Evolutionary conservation across 2,329 filamentous ascomycete genomes (phyloP), one percentile per base, ranked within the genome.

Genomic region (Aspergillus candidus): DNA sequence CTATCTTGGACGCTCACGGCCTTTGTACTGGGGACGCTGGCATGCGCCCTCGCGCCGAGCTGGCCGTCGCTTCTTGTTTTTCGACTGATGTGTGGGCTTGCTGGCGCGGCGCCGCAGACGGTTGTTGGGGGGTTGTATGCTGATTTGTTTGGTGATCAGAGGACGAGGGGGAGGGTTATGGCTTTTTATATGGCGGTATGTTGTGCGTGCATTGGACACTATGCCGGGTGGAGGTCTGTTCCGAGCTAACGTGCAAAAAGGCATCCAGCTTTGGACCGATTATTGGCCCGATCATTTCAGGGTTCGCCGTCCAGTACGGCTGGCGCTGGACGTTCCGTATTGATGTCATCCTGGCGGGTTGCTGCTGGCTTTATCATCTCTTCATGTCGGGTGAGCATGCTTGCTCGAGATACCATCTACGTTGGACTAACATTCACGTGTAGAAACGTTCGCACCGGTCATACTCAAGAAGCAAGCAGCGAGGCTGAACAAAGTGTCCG

Each of bases 321-420:
- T 75, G 72, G 72, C 59, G 70, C 17, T 74, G 71, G 69, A 61
- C 66, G 0, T 75, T 74, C 32, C 71, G 70, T 77, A 74, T 88
- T 17, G 82, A 72, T 11, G 70, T 86, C 12, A 84, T 89, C 13
- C 72, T 86, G 43, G 84, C 84, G 2, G 70, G 59, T 3, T 50
- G 56, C 4, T 82, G 81, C 1, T 73, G 83, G 62, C 60, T 81
- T 2, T 68, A 80, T 1, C 65, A 86, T 11, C 44, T 79, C n/a
- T 72, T 83, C 48, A 72, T 88, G 45, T 83, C 80, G 12, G 60
- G 60, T 63, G 53, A 11, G 48, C 2, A 6, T 12, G 5, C 4
- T 7, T 12, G 1, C 32, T 18, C 18, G 6, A 11, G 1, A 3
- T 17, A 3, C 5, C 6, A 7, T 11, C n/a, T 10, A n/a, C n/a